Evolutionary conservation across 2,329 filamentous ascomycete species (phyloP).

Genomic region (Penicillium sp.): DNA sequence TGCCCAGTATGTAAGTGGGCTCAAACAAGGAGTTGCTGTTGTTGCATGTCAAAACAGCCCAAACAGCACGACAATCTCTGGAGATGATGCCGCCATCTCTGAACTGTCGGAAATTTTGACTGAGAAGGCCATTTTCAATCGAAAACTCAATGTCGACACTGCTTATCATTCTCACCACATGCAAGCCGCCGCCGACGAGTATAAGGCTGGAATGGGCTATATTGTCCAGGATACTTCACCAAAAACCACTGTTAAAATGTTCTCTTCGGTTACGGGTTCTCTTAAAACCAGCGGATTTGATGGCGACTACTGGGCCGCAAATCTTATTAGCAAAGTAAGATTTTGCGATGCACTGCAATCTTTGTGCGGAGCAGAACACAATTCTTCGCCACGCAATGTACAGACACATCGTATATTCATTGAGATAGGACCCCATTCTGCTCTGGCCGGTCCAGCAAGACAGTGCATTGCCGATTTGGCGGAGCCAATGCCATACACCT

Average conservation of each 20-base stretch:
- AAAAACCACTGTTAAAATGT: slow-evolving; percentile 3
- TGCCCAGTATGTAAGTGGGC: slow-evolving; percentile 22
- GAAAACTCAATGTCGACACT: slow-evolving; percentile 30
- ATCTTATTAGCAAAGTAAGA: slow-evolving; percentile 30
- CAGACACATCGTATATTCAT: too few species aligned
- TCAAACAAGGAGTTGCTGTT: slow-evolving; percentile 9
- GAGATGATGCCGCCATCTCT: slow-evolving; percentile 29
- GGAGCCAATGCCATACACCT: too few species aligned
- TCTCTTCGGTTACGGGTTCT: too few species aligned
- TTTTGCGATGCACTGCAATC: slow-evolving; percentile 27
- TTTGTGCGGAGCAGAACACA: too few species aligned
- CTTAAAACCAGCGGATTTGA: too few species aligned
- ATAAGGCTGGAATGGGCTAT: too few species aligned
- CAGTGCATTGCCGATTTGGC: too few species aligned
- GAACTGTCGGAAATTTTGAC: slow-evolving; percentile 22
- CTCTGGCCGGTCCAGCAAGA: slow-evolving; percentile 23
- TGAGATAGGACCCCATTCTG: slow-evolving; percentile 31
- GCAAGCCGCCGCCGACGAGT: slow-evolving; percentile 26
- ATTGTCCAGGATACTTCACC: too few species aligned
- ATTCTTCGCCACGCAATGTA: too few species aligned
- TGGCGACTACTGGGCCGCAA: slow-evolving; percentile 31
- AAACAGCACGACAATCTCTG: slow-evolving; percentile 37
- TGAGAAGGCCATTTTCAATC: slow-evolving; percentile 27
- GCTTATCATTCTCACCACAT: slow-evolving; percentile 44
- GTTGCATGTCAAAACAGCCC: slow-evolving; percentile 35